Conservation (phyloP, 495 filamentous ascomycete species). For the Trichoderma virens region DNA sequence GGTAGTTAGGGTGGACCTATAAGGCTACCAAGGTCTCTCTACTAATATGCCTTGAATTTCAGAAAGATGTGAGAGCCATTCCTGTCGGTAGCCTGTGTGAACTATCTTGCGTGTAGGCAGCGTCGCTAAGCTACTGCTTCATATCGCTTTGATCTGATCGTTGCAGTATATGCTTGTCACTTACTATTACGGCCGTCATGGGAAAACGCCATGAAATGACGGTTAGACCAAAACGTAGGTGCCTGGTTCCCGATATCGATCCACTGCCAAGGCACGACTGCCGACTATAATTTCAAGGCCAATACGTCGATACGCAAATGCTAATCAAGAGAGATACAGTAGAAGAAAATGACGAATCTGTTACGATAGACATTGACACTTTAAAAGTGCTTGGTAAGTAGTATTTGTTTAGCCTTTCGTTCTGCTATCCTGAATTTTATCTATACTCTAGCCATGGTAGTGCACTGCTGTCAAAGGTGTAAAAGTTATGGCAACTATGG, state of each 20-base stretch:
- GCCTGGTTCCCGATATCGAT: not conserved
- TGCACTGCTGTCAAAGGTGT: too few species aligned
- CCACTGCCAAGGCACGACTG: not conserved
- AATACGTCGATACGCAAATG: not conserved
- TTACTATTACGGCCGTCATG: not conserved
- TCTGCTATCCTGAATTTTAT: too few species aligned
- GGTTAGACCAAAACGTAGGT: not conserved
- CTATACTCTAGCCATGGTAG: too few species aligned
- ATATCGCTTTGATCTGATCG: not conserved
- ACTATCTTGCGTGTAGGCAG: not conserved
- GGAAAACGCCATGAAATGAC: not conserved
- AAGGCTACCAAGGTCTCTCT: not conserved
- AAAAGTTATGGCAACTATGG: too few species aligned
- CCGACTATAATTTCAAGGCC: not conserved
- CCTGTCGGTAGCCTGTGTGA: not conserved
- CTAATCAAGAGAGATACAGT: not conserved
- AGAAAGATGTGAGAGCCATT: not conserved
- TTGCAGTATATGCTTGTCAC: not conserved
- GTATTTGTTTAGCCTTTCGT: too few species aligned
- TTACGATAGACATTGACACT: not conserved
- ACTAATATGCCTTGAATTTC: too few species aligned
- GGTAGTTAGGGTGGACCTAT: too few species aligned
- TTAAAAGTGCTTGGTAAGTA: not conserved
- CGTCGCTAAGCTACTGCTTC: not conserved
- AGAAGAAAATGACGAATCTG: not conserved